phyloP scores from a whole-genome alignment of 176 grass and related monocot genomes.

The Themeda triandra region DNA sequence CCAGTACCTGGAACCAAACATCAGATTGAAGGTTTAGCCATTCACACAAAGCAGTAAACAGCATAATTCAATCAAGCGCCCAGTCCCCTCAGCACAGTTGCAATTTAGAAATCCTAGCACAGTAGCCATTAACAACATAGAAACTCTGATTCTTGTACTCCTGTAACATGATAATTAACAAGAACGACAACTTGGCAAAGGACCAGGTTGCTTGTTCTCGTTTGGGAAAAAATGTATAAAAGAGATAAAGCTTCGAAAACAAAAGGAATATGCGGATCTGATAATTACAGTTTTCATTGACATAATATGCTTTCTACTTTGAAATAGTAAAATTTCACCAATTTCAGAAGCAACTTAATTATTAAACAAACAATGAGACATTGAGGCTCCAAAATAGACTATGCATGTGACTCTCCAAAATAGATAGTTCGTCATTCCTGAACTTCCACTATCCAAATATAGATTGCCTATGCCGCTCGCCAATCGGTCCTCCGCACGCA shows the following conservation, averaged over 20 bases:
- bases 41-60: neutral
- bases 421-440: no score
- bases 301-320: neutral
- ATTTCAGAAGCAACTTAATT: neutral
- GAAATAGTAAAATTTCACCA: neutral
- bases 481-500: no score
- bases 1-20: constrained; percentile 55
- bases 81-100: neutral
- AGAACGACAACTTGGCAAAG: neutral
- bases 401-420: no score
- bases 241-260: neutral
- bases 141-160: neutral
- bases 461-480: no score
- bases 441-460: no score
- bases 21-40: neutral
- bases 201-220: neutral
- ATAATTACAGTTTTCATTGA: neutral
- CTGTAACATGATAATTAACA: neutral
- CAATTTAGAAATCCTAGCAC: neutral
- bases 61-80: neutral
- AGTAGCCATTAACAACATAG: neutral
- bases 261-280: neutral
- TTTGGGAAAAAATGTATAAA: neutral
- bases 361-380: neutral
- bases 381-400: no score